These are phyloP conservation scores for Globisporangium iwayamae DNA, from an alignment of 352 stramenopile species.

Conservation along the genomic window DNA sequence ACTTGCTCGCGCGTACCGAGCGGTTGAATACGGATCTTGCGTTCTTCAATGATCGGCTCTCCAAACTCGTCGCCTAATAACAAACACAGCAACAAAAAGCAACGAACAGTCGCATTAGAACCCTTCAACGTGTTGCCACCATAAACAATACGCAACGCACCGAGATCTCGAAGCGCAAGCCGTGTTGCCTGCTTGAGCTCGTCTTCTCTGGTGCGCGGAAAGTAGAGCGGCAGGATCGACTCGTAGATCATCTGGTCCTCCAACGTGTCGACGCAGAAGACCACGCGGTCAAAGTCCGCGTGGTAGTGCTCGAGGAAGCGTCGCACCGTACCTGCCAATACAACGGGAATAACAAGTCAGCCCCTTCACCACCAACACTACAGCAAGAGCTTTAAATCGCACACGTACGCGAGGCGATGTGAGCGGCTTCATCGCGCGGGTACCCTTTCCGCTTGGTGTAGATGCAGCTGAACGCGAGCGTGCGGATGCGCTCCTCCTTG, in stretches of 20 bases:
- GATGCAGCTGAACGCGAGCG: constrained; percentile 72
- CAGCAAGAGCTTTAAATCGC: background rate
- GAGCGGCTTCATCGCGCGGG: constrained; percentile 70
- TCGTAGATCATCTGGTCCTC: constrained; percentile 67
- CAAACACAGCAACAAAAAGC: background rate
- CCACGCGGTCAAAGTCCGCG: constrained; percentile 49
- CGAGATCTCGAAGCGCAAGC: constrained; percentile 34
- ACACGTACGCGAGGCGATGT: constrained; percentile 48
- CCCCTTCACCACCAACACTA: no score
- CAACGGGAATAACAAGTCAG: background rate
- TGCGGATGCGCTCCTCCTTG: constrained; percentile 60
- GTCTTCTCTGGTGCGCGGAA: constrained; percentile 47
- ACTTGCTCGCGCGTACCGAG: constrained; percentile 17
- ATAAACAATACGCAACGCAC: constrained; percentile 9
- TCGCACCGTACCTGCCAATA: constrained; percentile 40
- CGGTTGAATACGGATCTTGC: constrained; percentile 70
- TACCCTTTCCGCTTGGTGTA: constrained; percentile 76
- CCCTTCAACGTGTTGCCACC: background rate
- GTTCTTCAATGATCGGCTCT: constrained; percentile 76
- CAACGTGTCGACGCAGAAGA: constrained; percentile 63
- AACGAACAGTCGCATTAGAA: background rate
- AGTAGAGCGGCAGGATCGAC: constrained; percentile 67
- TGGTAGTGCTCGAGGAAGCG: constrained; percentile 77
- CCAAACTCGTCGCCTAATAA: constrained; percentile 56
- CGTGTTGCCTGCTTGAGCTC: constrained; percentile 19